Evolutionary conservation across 1,284 basidiomycete species (phyloP), one percentile per base, ranked within the genome.

Genomic region (Tetrapyrgos nigripes): DNA sequence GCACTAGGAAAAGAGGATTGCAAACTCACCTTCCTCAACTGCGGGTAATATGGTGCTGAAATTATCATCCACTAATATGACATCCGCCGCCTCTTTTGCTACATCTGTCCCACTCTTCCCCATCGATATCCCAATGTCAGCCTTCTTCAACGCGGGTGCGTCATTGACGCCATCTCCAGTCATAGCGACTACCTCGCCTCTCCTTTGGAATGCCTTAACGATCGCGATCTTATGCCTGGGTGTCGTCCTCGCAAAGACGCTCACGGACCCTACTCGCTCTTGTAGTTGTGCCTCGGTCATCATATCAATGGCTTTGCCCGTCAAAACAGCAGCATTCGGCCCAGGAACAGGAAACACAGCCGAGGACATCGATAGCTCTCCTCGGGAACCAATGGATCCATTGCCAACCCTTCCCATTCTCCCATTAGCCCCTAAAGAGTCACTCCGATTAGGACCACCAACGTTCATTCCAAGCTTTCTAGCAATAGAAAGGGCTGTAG

Each of bases 131-230:
- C 97, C 97, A 66, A 99, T 98, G 70, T 98, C 96, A 3, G 97
- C 96, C 92, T 96, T 95, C 76, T 97, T 97, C 62, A 98, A 79
- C 19, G 96, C 96, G 4, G 96, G 96, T 0, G 97, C 95, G 68
- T 99, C 97, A 71, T 99, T 98, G 11, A 99, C 97, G 70, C 96
- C 96, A 73, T 98, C 96, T 19, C 96, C 96, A 2, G 96, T 98
- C 97, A 98, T 98, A 11, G 95, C 97, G 0, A 98, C 96, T 1
- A 98, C 88, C 3, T 86, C 88, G 0, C 96, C 96, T 50, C 92
- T 82, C 61, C 88, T 77, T 79, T 98, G 96, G 74, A 94, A 94
- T 24, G 96, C 96, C 71, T 93, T 89, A 35, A 98, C 91, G 69
- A 98, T 98, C 49, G 91, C 87, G 95, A 98, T 97, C 79, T 98